Base-by-base conservation (phyloP, 495 filamentous ascomycete species). In the Penicillium arizonense region DNA sequence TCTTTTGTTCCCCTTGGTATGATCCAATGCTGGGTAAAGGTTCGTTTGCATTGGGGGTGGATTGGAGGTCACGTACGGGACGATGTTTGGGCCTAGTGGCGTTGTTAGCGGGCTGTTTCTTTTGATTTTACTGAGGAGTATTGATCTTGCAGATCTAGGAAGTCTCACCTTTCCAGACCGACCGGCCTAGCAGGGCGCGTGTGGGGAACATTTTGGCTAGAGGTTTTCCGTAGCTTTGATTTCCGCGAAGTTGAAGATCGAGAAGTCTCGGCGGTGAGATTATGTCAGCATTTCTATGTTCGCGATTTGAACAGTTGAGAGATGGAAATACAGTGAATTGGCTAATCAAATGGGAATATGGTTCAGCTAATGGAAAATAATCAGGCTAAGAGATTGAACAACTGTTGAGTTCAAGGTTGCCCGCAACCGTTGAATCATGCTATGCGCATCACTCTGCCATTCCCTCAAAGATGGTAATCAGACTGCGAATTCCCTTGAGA, bases 401-500 rank as follows among this genome's bases (percentile, higher is more conserved):
- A 21, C 13, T 24, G 9, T 10, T 28, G 32, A 21, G n/a, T 36
- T 28, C 23, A 45, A 28, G 13, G 63, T 50, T 57, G 72, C 72
- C 69, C 61, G 72, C 72, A 58, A 68, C 68, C 50, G 47, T 47
- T 50, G 36, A 33, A 23, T 26, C 43, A 53, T 52, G 37, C 46
- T 37, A 49, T 30, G 37, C 23, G 33, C 52, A 30, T 65, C 64
- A 72, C 21, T 69, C 57, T 35, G 75, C 63, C 37, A 93, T 61
- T 53, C 87, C 79, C 44, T 82, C 70, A 51, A 97, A 82, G 21
- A 96, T 82, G 57, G 82, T 82, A 47, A 81, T 77, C 8, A 91
- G 69, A 65, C 80, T 95, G 62, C 85, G 77, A 50, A 98, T 79
- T 0, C 94, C 94, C 20, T 72, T 72, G 24, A 97, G 72, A 10